Evolutionary conservation across 2,329 filamentous ascomycete species (phyloP).

Genomic region (Sclerotinia minor): DNA sequence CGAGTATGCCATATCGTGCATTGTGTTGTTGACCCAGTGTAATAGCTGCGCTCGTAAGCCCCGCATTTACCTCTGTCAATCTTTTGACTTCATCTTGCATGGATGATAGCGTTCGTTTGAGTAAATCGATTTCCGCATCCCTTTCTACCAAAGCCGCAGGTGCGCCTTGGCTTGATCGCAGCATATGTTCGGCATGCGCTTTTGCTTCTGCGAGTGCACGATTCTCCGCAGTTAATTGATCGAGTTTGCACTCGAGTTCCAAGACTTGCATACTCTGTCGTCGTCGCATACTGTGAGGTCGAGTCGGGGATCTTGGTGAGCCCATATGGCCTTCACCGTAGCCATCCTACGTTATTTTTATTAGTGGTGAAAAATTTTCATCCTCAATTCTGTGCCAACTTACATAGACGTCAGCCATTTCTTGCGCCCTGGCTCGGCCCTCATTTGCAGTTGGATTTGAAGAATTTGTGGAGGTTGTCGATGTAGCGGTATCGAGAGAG

Average conservation of each 20-base stretch:
- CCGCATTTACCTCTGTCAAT: constrained; percentile 79
- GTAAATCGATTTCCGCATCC: constrained; percentile 80
- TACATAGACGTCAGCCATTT: constrained; percentile 94
- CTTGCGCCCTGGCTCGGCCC: constrained; percentile 78
- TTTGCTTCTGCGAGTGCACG: constrained; percentile 73
- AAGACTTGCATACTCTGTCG: constrained; percentile 97
- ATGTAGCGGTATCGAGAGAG: constrained; percentile 44
- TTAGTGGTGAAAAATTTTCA: constrained; percentile 34
- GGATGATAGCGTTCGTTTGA: constrained; percentile 75
- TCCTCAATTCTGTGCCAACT: constrained; percentile 48
- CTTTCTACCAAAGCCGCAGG: constrained; percentile 74
- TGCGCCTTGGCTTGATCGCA: constrained; percentile 62
- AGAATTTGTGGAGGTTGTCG: constrained; percentile 48
- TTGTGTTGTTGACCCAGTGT: constrained; percentile 75
- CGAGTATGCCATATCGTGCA: constrained; percentile 66
- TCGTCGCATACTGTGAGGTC: constrained; percentile 93
- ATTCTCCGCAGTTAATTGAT: constrained; percentile 85
- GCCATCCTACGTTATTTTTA: constrained; percentile 67
- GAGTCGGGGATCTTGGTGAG: constrained; percentile 87
- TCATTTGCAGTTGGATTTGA: constrained; percentile 81
- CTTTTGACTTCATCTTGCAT: constrained; percentile 80
- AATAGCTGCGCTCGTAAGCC: constrained; percentile 73
- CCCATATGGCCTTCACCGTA: constrained; percentile 84
- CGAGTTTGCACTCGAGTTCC: constrained; percentile 82
- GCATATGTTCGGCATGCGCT: constrained; percentile 63